phyloP scores from a whole-genome alignment of 371 early-diverging fungal genomes.

The Mucor sp. region DNA sequence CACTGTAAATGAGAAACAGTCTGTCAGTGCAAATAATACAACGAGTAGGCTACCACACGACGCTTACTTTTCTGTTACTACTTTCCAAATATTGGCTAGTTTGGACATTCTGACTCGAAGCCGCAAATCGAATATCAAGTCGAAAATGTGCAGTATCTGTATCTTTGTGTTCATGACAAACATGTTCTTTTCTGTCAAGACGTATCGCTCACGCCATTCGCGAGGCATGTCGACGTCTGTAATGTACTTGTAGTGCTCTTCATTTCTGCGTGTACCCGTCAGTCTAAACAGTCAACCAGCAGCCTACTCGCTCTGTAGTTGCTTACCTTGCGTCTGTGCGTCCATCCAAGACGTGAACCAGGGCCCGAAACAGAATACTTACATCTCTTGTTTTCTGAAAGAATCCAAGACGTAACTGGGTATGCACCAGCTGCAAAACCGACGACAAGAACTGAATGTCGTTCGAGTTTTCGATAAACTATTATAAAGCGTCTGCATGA shows the following conservation, averaged over 20 bases:
- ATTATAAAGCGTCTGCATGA: not conserved
- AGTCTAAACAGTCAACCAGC: no score
- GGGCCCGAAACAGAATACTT: constrained; percentile 30
- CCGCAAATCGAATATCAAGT: constrained; percentile 48
- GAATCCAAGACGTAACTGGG: constrained; percentile 42
- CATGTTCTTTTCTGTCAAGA: constrained; percentile 42
- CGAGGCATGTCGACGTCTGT: constrained; percentile 10
- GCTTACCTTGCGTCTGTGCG: constrained; percentile 40
- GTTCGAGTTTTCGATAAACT: constrained; percentile 26
- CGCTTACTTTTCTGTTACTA: constrained; percentile 30
- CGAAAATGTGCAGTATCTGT: constrained; percentile 50
- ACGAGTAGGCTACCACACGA: no score
- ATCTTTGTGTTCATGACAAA: constrained; percentile 52
- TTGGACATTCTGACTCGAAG: constrained; percentile 44
- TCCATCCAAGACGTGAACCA: constrained; percentile 53
- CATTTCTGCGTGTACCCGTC: constrained; percentile 27
- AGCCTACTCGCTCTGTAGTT: no score
- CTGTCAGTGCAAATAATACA: not conserved
- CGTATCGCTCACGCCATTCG: constrained; percentile 41
- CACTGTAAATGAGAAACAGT: not conserved
- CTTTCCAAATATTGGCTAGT: constrained; percentile 31
- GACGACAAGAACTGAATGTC: constrained; percentile 38
- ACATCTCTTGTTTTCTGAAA: constrained; percentile 33
- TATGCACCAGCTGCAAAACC: constrained; percentile 34
- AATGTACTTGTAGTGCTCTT: constrained; percentile 30